These are phyloP conservation scores for Erysimum cheiri DNA, from an alignment of 441 rosid species.

Conservation along the genomic window DNA sequence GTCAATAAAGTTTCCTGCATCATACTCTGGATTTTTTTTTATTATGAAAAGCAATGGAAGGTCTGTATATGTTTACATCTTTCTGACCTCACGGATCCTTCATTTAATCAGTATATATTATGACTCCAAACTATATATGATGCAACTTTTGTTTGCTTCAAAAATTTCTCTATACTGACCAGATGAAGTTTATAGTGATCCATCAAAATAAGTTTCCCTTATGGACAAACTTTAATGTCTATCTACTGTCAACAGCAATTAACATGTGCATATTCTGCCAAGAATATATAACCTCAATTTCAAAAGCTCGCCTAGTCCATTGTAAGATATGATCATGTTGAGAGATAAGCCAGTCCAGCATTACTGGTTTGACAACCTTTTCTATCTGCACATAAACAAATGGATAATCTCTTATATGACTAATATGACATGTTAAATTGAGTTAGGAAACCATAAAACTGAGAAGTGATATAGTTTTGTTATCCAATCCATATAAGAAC, in stretches of 20 bases:
- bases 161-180: slow-evolving; percentile 17
- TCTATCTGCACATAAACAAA: slow-evolving; percentile 64
- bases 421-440: slow-evolving; percentile 15
- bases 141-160: not conserved
- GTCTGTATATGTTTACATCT: slow-evolving; percentile 24
- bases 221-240: slow-evolving; percentile 19
- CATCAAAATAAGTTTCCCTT: slow-evolving; percentile 10
- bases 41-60: slow-evolving; percentile 17
- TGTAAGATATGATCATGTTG: slow-evolving; percentile 92
- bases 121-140: slow-evolving; percentile 2
- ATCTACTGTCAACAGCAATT: slow-evolving; percentile 27
- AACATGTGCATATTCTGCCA: slow-evolving; percentile 10
- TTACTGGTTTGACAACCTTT: slow-evolving; percentile 72
- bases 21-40: slow-evolving; percentile 10
- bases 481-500: slow-evolving; percentile 21
- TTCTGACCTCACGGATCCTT: slow-evolving; percentile 18
- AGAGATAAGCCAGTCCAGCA: slow-evolving; percentile 97
- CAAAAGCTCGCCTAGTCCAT: slow-evolving; percentile 95
- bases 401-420: slow-evolving; percentile 23
- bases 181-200: slow-evolving; percentile 23
- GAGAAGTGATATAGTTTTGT: slow-evolving; percentile 24
- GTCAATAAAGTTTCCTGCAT: slow-evolving; percentile 18
- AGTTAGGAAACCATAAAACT: slow-evolving; percentile 20
- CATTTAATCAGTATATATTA: slow-evolving; percentile 2
- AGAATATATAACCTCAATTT: slow-evolving; percentile 78